Base-by-base conservation (phyloP, 306 rosid genomes). In the Sesbania bispinosa region DNA sequence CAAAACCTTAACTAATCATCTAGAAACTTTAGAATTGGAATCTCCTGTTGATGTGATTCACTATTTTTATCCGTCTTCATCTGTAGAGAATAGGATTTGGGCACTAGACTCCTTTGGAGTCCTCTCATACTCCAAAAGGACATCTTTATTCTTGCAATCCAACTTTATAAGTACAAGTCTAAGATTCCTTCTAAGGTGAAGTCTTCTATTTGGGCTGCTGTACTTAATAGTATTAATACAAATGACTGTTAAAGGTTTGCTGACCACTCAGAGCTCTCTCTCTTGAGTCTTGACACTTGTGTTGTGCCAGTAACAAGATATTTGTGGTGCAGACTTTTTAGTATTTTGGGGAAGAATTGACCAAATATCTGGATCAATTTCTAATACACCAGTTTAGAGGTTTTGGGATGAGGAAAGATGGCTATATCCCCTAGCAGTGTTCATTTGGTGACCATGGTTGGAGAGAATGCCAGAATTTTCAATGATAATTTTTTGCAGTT, bases 1-100 rank as follows among this genome's bases (percentile, higher is more conserved):
- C 61, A 47, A 74, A 74, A 42, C 39, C 51, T 54, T 75, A 39
- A 52, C 32, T 4, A 41, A 53, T 65, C 50, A 20, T 11, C 59
- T 54, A 32, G 24, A 54, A 30, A 67, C 41, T 41, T 36, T 52
- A 53, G 16, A 74, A 19, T 9, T 19, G 26, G 73, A 64, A 19
- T 62, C 33, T 41, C 29, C 33, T 54, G 33, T 62, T 50, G 10
- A 33, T 62, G 54, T 48, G 43, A 23, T 33, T 50, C 72, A 38
- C 45, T 16, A 16, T 35, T 13, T 51, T 42, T 63, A 51, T 62
- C 43, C 23, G 62, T 23, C 52, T 62, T 61, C 57, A 21, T 69
- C 36, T 26, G 19, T 53, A 24, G 59, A 52, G 15, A 75, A 39
- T 14, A 32, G 39, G 51, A 57, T 55, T 32, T 57, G 33, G 60